A percentile compares a stretch with the other conserved stretches of the same genome.
These are phyloP conservation scores for Pyrenopolyporus hunteri DNA, from an alignment of 495 filamentous ascomycete genomes.

Conservation along the genomic window DNA sequence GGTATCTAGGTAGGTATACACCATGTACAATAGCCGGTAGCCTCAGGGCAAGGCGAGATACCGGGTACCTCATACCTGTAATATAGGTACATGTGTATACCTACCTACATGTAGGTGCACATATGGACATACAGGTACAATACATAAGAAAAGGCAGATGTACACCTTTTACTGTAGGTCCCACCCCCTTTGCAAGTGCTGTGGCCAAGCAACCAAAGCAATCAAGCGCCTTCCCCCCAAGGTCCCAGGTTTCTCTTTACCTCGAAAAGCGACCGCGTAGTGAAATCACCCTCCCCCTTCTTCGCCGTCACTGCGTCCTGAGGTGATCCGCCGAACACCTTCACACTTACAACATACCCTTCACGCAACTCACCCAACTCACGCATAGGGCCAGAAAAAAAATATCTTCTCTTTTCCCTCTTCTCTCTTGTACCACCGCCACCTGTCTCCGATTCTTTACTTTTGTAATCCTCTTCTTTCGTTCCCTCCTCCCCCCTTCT, in stretches of 20 bases:
- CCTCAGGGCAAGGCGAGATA: no score
- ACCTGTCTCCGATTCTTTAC: slow-evolving; percentile 4
- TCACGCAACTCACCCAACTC: background rate
- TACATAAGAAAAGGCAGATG: no score
- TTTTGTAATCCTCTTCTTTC: slow-evolving; percentile 26
- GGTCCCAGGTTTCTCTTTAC: slow-evolving; percentile 23
- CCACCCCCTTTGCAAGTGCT: slow-evolving; percentile 27
- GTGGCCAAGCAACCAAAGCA: slow-evolving; percentile 31
- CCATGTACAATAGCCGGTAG: no score
- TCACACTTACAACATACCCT: slow-evolving; percentile 5
- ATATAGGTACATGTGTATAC: background rate
- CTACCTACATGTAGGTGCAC: background rate
- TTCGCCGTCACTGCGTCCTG: slow-evolving; percentile 25
- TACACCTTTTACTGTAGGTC: no score
- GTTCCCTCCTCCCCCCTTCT: background rate
- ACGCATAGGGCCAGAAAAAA: slow-evolving; percentile 15
- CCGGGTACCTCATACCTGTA: no score
- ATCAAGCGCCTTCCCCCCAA: slow-evolving; percentile 30
- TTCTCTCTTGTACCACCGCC: slow-evolving; percentile 26
- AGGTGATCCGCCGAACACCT: slow-evolving; percentile 17
- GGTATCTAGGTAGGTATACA: slow-evolving; percentile 2
- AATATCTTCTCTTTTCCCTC: slow-evolving; percentile 25
- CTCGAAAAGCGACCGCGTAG: slow-evolving; percentile 18
- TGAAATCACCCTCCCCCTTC: slow-evolving; percentile 22
- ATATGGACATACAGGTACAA: no score